A percentile compares a stretch with the other conserved stretches of the same genome.
These are phyloP conservation scores for Claviceps sp. DNA, from an alignment of 2,329 filamentous ascomycete genomes.

Conservation along the genomic window DNA sequence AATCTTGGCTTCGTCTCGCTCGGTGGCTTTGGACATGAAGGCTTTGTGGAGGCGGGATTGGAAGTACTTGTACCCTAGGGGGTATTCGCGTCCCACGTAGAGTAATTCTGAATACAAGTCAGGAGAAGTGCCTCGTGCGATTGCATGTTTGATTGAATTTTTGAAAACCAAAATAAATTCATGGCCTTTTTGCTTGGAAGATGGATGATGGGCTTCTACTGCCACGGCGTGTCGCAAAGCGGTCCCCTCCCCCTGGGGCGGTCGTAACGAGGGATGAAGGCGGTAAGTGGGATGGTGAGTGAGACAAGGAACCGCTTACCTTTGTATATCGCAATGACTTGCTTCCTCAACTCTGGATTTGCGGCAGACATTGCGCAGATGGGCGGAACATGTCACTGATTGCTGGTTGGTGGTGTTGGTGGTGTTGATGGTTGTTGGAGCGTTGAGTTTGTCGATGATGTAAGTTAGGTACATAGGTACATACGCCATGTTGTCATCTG, in stretches of 20 bases:
- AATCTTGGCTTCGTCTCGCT: conserved; percentile 65
- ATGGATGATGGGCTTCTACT: no score
- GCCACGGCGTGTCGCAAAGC: no score
- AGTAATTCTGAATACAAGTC: conserved; percentile 53
- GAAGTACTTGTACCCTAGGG: conserved; percentile 71
- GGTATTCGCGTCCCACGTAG: conserved; percentile 74
- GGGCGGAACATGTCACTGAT: not conserved
- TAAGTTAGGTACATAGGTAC: not conserved
- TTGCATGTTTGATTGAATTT: not conserved
- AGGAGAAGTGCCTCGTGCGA: not conserved
- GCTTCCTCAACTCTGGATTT: conserved; percentile 50
- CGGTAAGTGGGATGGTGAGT: not conserved
- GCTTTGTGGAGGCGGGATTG: conserved; percentile 69
- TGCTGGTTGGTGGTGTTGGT: not conserved
- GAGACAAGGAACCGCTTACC: conserved; percentile 32
- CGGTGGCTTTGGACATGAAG: conserved; percentile 60
- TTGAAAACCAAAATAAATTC: no score
- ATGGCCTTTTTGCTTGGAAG: no score
- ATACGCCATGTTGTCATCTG: no score
- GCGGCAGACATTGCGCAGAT: conserved; percentile 14
- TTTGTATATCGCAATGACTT: conserved; percentile 85
- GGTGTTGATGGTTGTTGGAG: not conserved
- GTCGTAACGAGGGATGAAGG: not conserved
- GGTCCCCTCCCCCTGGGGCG: no score
- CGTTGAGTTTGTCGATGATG: not conserved